phyloP scores from a whole-genome alignment of 2,329 filamentous ascomycete species.

The Thielaviopsis populi region DNA sequence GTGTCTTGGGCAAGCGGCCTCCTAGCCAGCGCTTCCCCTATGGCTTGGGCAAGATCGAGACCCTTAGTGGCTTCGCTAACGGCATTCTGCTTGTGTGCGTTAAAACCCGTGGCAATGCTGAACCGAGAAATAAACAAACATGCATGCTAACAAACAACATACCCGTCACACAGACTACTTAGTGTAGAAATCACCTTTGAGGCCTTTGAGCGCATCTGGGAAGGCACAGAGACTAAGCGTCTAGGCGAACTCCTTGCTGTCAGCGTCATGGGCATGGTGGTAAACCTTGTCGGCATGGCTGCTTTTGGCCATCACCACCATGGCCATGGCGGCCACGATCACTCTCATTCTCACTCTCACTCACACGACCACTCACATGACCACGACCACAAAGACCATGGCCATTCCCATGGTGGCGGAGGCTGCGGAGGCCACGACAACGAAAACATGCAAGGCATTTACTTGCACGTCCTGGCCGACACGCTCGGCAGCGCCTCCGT shows the following conservation, averaged over 20 bases:
- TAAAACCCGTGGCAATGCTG: not conserved
- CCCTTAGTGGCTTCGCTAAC: slow-evolving; percentile 88
- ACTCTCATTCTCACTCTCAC: slow-evolving; percentile 20
- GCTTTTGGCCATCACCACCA: slow-evolving; percentile 61
- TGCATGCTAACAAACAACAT: not conserved
- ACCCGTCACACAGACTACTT: slow-evolving; percentile 47
- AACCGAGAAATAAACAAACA: not conserved
- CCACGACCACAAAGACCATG: slow-evolving; percentile 26
- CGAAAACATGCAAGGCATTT: slow-evolving; percentile 97
- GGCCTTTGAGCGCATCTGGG: slow-evolving; percentile 72
- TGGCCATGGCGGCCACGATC: slow-evolving; percentile 23
- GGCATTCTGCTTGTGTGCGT: slow-evolving; percentile 80
- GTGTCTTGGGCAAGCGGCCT: slow-evolving; percentile 94
- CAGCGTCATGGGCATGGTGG: slow-evolving; percentile 68
- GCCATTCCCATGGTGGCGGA: slow-evolving; percentile 21
- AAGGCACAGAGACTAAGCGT: slow-evolving; percentile 69
- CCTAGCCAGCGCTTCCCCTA: slow-evolving; percentile 81
- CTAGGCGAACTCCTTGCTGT: slow-evolving; percentile 79
- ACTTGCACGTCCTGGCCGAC: slow-evolving; percentile 86
- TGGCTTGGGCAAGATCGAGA: slow-evolving; percentile 93
- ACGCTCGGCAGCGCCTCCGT: slow-evolving; percentile 89
- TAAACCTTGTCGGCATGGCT: slow-evolving; percentile 85
- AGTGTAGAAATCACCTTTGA: slow-evolving; percentile 94
- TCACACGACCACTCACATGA: slow-evolving; percentile 29
- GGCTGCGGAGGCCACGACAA: slow-evolving; percentile 50